A percentile compares a stretch with the other conserved stretches of the same genome.
These are phyloP conservation scores for Podochytrium sp. DNA, from an alignment of 192 early-diverging fungal species.

Conservation along the genomic window DNA sequence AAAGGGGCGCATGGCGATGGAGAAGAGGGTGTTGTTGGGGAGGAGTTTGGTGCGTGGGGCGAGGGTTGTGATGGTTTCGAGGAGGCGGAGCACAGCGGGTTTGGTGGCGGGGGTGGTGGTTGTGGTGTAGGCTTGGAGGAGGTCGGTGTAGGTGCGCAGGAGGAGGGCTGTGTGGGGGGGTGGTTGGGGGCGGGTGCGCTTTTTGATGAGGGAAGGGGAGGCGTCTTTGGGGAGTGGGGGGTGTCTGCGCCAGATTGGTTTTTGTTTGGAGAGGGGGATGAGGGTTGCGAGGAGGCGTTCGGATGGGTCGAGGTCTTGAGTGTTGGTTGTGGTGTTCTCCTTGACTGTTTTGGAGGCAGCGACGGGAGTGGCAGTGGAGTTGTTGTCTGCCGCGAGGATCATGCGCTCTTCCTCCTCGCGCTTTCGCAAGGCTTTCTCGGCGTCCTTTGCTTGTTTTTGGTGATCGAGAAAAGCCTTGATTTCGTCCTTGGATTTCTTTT, in stretches of 20 bases:
- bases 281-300: neutral
- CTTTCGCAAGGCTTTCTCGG: neutral
- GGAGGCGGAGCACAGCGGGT: neutral
- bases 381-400: neutral
- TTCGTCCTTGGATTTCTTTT: neutral
- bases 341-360: neutral
- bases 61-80: neutral
- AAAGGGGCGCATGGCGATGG: constrained; percentile 6
- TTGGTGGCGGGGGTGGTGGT: neutral
- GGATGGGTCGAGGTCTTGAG: neutral
- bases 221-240: constrained; percentile 17
- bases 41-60: neutral
- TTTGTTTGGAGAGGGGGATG: neutral
- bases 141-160: neutral
- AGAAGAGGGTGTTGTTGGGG: neutral
- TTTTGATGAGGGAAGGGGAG: constrained; percentile 14
- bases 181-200: constrained; percentile 5
- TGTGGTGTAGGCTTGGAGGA: neutral
- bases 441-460: neutral
- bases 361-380: neutral
- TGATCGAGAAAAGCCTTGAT: neutral
- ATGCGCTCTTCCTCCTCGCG: constrained; percentile 1
- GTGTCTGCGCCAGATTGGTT: constrained; percentile 22
- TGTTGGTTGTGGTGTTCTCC: neutral
- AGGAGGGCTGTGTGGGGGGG: neutral